A percentile compares a stretch with the other conserved stretches of the same genome.
These are phyloP conservation scores for Pilatotrama ljubarskyi DNA, from an alignment of 768 basidiomycete genomes.

Conservation along the genomic window DNA sequence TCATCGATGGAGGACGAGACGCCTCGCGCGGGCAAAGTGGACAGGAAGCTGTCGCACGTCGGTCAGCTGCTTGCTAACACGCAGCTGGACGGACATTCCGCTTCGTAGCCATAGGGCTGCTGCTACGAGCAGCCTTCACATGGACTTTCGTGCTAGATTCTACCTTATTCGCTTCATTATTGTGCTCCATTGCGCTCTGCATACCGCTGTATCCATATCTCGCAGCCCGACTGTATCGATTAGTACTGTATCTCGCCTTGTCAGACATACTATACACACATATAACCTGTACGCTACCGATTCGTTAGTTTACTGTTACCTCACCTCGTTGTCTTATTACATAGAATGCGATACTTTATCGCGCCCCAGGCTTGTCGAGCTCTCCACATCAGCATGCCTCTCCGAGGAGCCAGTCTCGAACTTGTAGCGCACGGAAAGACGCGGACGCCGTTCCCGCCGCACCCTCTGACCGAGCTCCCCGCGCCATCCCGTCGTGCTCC, in stretches of 20 bases:
- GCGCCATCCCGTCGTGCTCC: background rate
- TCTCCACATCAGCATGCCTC: too few relatives aligned
- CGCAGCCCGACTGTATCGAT: background rate
- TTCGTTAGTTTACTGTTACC: too few relatives aligned
- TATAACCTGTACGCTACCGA: background rate
- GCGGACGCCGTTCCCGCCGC: background rate
- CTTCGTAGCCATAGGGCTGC: background rate
- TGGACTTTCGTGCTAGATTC: background rate
- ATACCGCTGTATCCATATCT: slow-evolving; percentile 6
- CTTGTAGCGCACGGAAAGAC: background rate
- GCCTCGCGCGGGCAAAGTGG: slow-evolving; percentile 5
- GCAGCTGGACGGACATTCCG: background rate
- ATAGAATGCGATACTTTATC: background rate
- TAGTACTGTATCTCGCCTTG: background rate
- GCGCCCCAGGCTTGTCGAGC: background rate
- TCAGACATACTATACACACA: background rate
- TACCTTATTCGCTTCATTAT: background rate
- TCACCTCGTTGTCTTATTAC: background rate
- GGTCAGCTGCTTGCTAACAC: background rate
- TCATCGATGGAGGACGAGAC: slow-evolving; percentile 11
- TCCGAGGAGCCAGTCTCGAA: too few relatives aligned
- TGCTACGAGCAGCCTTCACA: background rate
- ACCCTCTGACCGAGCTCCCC: background rate
- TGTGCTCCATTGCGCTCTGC: background rate
- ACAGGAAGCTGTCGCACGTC: slow-evolving; percentile 4